Conservation (phyloP, 208 protist genomes). For the Acanthamoeba culbertsoni region DNA sequence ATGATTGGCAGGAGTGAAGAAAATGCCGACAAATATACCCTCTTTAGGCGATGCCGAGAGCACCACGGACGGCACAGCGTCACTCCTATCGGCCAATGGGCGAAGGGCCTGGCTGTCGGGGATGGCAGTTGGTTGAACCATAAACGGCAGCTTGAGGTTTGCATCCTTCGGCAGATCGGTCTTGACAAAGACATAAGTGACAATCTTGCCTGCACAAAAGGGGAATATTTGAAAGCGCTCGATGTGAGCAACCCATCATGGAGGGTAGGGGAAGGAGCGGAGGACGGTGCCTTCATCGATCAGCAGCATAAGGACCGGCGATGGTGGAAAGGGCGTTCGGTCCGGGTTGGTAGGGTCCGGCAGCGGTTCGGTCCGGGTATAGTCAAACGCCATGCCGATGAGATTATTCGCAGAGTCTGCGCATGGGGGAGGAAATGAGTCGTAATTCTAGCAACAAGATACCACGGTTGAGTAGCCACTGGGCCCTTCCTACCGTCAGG, state of each 20-base stretch:
- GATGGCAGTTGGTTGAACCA: not conserved
- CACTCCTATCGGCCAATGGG: not conserved
- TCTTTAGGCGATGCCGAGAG: not conserved
- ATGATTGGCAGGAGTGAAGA: not conserved
- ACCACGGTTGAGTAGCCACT: not conserved
- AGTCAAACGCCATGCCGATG: not conserved
- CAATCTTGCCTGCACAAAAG: not conserved
- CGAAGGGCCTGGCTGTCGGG: not conserved
- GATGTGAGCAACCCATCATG: too few species aligned
- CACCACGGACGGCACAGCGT: not conserved
- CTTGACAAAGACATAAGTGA: constrained; percentile 28
- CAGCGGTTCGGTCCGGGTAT: not conserved
- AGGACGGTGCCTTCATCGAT: constrained; percentile 25
- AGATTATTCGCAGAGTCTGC: not conserved
- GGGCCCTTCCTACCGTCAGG: not conserved
- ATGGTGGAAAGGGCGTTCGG: constrained; percentile 8
- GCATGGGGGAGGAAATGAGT: too few species aligned
- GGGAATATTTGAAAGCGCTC: too few species aligned
- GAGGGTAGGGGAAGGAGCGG: too few species aligned
- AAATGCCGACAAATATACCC: not conserved
- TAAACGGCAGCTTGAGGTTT: constrained; percentile 20
- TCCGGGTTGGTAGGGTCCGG: constrained; percentile 28
- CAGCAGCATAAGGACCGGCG: not conserved
- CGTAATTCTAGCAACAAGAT: too few species aligned
- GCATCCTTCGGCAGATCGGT: not conserved